Base-by-base conservation (phyloP, 2,329 filamentous ascomycete species). In the Cercospora zeae-maydis region DNA sequence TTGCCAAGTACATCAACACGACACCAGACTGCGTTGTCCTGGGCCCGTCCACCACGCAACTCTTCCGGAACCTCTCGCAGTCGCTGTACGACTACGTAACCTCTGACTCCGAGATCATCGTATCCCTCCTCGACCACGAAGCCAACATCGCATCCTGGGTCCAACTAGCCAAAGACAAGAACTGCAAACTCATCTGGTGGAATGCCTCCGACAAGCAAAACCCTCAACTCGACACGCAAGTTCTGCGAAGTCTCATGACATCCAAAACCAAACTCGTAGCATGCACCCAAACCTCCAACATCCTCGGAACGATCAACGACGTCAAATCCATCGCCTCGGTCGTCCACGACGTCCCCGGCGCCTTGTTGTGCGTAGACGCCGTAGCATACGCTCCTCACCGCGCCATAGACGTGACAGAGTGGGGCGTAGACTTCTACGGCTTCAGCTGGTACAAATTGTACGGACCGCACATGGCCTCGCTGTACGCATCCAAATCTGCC, bases 371-470 rank as follows among this genome's bases (percentile, higher is more conserved):
- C 66, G 88, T 93, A 5, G 91, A 93, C 75, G 90, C 86, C 1
- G 90, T 93, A 0, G 88, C 89, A 3, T 91, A 86, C 70, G 89
- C 90, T 0, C 90, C 90, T 0, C 90, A 93, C 74, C 81, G 89
- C 4, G 79, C 79, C 7, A 76, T 93, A 10, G 87, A 93, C 72
- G 87, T 93, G 4, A 81, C 84, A 66, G 84, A 78, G 0, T 79
- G 91, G 0, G 89, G 83, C 0, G 87, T 89, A 0, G 90, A 93
- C 72, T 87, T 92, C 68, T 93, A 93, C 74, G 71, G 82, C n/a
- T 91, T 93, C 72, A 87, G 83, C 0, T 93, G 89, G 90, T 93
- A 93, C 77, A 93, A 93, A 74, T 85, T 92, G 1, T 93, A 89
- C 71, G 90, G 90, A 0, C 90, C 90, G 0, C 90, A 93, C 68